Conservation (phyloP, 805 yeast species). For the Saccharomycopsis capsularis region DNA sequence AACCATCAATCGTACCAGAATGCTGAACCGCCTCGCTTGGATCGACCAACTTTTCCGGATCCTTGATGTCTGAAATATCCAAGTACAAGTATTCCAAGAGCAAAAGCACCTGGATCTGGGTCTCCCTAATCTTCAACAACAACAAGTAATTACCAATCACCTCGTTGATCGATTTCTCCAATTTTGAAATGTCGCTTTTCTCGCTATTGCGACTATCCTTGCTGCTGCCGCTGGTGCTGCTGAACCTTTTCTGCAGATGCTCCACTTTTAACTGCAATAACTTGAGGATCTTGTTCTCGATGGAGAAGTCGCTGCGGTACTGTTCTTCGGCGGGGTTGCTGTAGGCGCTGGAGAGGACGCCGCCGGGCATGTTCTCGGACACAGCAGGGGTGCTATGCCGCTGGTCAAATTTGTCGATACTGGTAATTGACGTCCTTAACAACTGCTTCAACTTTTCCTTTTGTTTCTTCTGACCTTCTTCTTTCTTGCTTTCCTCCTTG, state of each 20-base stretch:
- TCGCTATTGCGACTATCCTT: neutral
- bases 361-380: neutral
- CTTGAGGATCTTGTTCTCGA: neutral
- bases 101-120: slow-evolving; percentile 18
- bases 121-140: slow-evolving; percentile 19
- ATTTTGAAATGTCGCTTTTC: neutral
- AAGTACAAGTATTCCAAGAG: slow-evolving; percentile 10
- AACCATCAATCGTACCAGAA: neutral
- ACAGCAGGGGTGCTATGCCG: neutral
- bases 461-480: neutral
- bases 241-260: too few relatives aligned
- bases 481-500: neutral
- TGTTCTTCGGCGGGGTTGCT: neutral
- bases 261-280: neutral
- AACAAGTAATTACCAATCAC: slow-evolving; percentile 6
- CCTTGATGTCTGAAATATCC: slow-evolving; percentile 12
- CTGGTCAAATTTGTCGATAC: slow-evolving; percentile 8
- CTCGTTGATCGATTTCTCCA: neutral
- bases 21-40: neutral
- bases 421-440: neutral
- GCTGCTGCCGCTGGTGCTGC: too few relatives aligned
- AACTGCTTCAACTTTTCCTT: slow-evolving; percentile 1
- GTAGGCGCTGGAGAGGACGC: neutral
- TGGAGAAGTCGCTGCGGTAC: neutral
- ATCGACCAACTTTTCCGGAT: slow-evolving; percentile 1